Conservation (phyloP, 768 basidiomycete species). For the Kondoa subrosea region DNA sequence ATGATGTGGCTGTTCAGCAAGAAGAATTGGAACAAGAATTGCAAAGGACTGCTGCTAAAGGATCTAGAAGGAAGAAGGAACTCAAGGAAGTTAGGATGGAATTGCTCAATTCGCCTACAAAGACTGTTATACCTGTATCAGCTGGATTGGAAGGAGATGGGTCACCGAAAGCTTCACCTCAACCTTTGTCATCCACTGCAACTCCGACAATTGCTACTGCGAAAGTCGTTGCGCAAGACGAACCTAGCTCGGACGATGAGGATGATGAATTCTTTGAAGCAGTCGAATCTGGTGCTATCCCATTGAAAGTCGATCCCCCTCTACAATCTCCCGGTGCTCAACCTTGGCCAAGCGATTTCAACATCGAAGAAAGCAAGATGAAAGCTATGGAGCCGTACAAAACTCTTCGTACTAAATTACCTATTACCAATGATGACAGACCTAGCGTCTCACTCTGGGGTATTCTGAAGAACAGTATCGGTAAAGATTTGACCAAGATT, state of each 20-base stretch:
- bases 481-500: slow-evolving; percentile 91
- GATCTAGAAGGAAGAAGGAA: slow-evolving; percentile 25
- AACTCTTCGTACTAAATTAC: slow-evolving; percentile 44
- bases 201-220: background rate
- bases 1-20: slow-evolving; percentile 68
- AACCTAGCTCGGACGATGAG: slow-evolving; percentile 31
- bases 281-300: slow-evolving; percentile 63
- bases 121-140: background rate
- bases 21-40: slow-evolving; percentile 68
- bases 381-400: slow-evolving; percentile 52
- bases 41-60: slow-evolving; percentile 32
- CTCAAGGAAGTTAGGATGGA: slow-evolving; percentile 22
- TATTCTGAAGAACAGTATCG: slow-evolving; percentile 84
- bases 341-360: slow-evolving; percentile 16
- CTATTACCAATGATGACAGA: slow-evolving; percentile 54
- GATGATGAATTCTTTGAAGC: slow-evolving; percentile 96
- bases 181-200: slow-evolving; percentile 2
- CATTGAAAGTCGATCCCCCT: slow-evolving; percentile 51
- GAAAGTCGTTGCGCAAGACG: background rate
- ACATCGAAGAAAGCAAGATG: slow-evolving; percentile 11
- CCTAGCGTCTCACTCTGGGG: slow-evolving; percentile 74
- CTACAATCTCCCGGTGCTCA: slow-evolving; percentile 37
- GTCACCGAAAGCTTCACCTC: slow-evolving; percentile 5
- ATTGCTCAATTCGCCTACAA: background rate
- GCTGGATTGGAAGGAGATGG: background rate